These are phyloP conservation scores for Termitomyces sp. DNA, from an alignment of 768 basidiomycete genomes.

Conservation along the genomic window DNA sequence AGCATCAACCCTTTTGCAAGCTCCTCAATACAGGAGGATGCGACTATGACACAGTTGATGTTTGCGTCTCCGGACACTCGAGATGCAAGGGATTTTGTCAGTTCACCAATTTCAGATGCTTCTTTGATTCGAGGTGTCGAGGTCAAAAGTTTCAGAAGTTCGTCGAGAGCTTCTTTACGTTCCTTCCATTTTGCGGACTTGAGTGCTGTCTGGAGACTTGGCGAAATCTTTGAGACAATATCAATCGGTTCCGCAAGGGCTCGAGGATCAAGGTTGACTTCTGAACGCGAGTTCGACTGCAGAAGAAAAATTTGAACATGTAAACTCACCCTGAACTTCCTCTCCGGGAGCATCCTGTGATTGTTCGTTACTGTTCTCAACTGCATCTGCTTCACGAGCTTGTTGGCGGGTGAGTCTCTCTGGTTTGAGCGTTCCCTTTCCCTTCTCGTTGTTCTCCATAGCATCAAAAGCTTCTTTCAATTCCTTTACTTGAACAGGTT, in stretches of 20 bases:
- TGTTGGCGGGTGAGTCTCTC: constrained; percentile 73
- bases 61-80: constrained; percentile 89
- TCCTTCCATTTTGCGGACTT: constrained; percentile 98
- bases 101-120: constrained; percentile 67
- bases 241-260: constrained; percentile 78
- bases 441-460: constrained; percentile 81
- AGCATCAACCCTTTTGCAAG: constrained; percentile 78
- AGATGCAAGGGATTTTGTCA: constrained; percentile 69
- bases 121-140: constrained; percentile 76
- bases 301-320: constrained; percentile 1
- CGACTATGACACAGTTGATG: constrained; percentile 89
- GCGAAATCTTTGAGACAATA: constrained; percentile 69
- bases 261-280: constrained; percentile 66
- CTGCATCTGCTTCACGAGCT: constrained; percentile 61
- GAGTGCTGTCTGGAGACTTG: constrained; percentile 66
- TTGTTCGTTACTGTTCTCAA: constrained; percentile 26
- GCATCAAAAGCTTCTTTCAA: constrained; percentile 85
- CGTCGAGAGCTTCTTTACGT: constrained; percentile 86
- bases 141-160: constrained; percentile 64
- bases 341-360: constrained; percentile 27
- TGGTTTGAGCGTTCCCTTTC: constrained; percentile 76
- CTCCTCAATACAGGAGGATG: constrained; percentile 79
- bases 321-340: constrained; percentile 41
- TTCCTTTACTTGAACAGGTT: constrained; percentile 96
- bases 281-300: constrained; percentile 23